Conservation (phyloP, 1,284 basidiomycete species). For the Ceratobasidium theobromae region DNA sequence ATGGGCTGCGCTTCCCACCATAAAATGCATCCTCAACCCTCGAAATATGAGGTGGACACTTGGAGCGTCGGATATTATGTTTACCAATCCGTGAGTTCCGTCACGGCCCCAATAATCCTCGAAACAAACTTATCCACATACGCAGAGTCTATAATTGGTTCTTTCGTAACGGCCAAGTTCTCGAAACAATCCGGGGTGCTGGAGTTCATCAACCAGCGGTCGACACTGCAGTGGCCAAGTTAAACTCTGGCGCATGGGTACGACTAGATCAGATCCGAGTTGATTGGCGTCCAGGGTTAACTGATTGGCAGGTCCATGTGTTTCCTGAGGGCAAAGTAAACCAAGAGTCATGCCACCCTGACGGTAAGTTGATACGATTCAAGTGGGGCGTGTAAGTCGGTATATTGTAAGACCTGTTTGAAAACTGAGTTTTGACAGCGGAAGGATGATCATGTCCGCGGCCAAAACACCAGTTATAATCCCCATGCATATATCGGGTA, state of each 20-base stretch:
- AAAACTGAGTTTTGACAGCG: conserved; percentile 44
- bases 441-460: conserved; percentile 82
- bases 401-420: conserved; percentile 36
- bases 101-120: conserved; percentile 4
- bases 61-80: conserved; percentile 93
- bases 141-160: conserved; percentile 71
- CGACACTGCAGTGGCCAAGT: conserved; percentile 74
- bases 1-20: conserved; percentile 79
- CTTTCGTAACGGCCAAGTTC: conserved; percentile 88
- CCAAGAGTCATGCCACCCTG: conserved; percentile 62
- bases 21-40: conserved; percentile 57
- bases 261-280: conserved; percentile 35
- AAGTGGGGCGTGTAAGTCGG: conserved; percentile 92
- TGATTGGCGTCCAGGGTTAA: too few species aligned
- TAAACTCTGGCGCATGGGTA: conserved; percentile 86
- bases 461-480: conserved; percentile 75
- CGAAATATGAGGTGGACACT: conserved; percentile 78
- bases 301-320: conserved; percentile 82
- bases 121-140: not conserved
- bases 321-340: conserved; percentile 94
- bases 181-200: conserved; percentile 87
- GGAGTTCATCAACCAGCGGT: conserved; percentile 91
- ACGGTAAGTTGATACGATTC: conserved; percentile 70
- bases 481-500: conserved; percentile 90
- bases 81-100: conserved; percentile 82